phyloP scores from a whole-genome alignment of 75 land plant genomes.

The Isoetes taiwanensis region DNA sequence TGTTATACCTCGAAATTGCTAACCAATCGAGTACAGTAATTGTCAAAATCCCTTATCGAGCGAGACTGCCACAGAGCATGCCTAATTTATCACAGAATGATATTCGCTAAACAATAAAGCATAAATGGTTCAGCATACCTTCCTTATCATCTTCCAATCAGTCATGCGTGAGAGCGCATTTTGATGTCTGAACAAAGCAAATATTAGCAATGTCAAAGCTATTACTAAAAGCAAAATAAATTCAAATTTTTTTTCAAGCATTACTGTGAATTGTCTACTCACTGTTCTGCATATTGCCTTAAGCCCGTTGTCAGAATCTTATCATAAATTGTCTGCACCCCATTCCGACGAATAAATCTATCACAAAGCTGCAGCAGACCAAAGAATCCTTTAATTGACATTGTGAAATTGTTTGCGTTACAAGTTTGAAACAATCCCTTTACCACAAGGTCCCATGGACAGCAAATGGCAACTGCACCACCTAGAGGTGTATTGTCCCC shows the following conservation, averaged over 20 bases:
- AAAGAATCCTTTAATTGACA: neutral
- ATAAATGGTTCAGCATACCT: conserved; percentile 26
- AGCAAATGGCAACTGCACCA: conserved; percentile 83
- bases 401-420: neutral
- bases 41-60: conserved; percentile 78
- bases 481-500: conserved; percentile 59
- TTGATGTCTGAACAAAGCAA: conserved; percentile 53
- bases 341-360: conserved; percentile 56
- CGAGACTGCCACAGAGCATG: conserved; percentile 38
- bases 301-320: conserved; percentile 64
- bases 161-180: conserved; percentile 44
- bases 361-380: conserved; percentile 51
- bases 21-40: conserved; percentile 53
- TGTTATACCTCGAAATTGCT: conserved; percentile 73
- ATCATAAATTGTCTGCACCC: conserved; percentile 59
- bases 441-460: conserved; percentile 99
- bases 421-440: neutral
- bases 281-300: conserved; percentile 67
- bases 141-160: conserved; percentile 66
- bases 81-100: neutral
- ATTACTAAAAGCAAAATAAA: neutral
- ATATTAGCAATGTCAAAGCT: neutral
- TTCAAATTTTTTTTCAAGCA: neutral
- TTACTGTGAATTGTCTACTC: conserved; percentile 29
- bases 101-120: conserved; percentile 4